These are phyloP conservation scores for Cyberlindnera xylosilytica DNA, from an alignment of 805 yeast genomes.

Conservation along the genomic window DNA sequence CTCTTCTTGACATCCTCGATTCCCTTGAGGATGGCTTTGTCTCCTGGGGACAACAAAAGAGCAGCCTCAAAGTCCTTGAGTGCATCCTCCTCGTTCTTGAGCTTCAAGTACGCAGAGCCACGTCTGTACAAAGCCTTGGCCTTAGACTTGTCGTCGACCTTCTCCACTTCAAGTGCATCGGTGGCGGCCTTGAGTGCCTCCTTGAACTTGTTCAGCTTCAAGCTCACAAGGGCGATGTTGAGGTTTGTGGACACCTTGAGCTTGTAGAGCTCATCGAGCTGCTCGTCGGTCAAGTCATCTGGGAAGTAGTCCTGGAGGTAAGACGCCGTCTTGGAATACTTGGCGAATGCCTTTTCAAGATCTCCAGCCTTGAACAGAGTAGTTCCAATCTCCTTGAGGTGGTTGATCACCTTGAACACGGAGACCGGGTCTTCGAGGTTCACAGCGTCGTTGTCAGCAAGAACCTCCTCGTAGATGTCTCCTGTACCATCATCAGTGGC, in stretches of 20 bases:
- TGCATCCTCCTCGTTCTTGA: constrained; percentile 71
- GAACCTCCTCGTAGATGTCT: constrained; percentile 71
- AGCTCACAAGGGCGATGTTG: constrained; percentile 71
- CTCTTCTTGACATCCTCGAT: constrained; percentile 53
- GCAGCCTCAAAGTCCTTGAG: constrained; percentile 66
- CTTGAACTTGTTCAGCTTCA: constrained; percentile 56
- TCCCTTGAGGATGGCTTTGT: constrained; percentile 67
- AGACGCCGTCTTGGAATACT: constrained; percentile 69
- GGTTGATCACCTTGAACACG: constrained; percentile 62
- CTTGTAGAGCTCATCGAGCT: constrained; percentile 45
- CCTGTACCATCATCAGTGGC: constrained; percentile 76
- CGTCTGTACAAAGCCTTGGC: constrained; percentile 88
- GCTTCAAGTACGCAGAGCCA: constrained; percentile 65
- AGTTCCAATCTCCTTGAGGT: constrained; percentile 77
- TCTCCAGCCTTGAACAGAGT: constrained; percentile 66
- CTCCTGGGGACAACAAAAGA: constrained; percentile 58
- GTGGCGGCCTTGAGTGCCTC: constrained; percentile 58
- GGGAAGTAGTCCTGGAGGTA: constrained; percentile 75
- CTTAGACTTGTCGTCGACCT: constrained; percentile 55
- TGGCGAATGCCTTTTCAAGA: constrained; percentile 49
- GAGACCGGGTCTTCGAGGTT: constrained; percentile 57
- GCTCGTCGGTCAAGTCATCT: constrained; percentile 56
- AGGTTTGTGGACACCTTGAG: constrained; percentile 63
- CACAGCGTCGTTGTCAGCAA: constrained; percentile 70
- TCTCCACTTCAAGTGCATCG: constrained; percentile 61